Conservation (phyloP, 441 rosid genomes). For the Isatis lusitanica region DNA sequence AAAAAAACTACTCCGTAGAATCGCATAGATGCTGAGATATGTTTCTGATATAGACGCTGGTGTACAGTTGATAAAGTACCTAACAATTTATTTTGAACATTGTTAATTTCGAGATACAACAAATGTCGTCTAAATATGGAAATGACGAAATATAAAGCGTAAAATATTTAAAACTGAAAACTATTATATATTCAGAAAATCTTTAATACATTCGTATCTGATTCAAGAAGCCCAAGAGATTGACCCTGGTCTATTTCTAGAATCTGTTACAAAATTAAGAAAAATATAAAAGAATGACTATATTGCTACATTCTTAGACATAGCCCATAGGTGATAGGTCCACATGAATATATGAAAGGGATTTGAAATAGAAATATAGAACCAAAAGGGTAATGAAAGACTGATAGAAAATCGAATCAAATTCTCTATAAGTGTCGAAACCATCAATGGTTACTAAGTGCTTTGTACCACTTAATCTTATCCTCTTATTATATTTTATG, state of each 20-base stretch:
- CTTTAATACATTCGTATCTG: constrained; percentile 21
- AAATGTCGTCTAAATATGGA: constrained; percentile 16
- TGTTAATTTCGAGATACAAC: not conserved
- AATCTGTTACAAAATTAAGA: not conserved
- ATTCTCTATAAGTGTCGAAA: constrained; percentile 28
- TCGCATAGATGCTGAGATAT: too few species aligned
- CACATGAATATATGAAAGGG: constrained; percentile 8
- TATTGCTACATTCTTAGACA: not conserved
- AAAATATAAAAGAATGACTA: not conserved
- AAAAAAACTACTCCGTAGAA: too few species aligned
- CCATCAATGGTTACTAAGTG: constrained; percentile 31
- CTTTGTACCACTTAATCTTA: constrained; percentile 31
- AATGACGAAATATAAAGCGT: not conserved
- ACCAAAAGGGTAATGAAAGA: constrained; percentile 19
- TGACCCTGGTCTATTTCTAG: not conserved
- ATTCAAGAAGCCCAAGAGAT: constrained; percentile 6
- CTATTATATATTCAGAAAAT: not conserved
- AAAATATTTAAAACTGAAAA: not conserved
- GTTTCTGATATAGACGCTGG: too few species aligned
- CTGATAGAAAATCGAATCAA: constrained; percentile 31
- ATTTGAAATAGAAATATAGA: constrained; percentile 8
- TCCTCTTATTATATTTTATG: constrained; percentile 17
- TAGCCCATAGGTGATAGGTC: constrained; percentile 1
- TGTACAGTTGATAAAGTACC: not conserved
- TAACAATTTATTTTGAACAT: not conserved